Evolutionary conservation across 805 yeast species (phyloP), one percentile per base, ranked within the genome.

Genomic region (Candida odintsovae): DNA sequence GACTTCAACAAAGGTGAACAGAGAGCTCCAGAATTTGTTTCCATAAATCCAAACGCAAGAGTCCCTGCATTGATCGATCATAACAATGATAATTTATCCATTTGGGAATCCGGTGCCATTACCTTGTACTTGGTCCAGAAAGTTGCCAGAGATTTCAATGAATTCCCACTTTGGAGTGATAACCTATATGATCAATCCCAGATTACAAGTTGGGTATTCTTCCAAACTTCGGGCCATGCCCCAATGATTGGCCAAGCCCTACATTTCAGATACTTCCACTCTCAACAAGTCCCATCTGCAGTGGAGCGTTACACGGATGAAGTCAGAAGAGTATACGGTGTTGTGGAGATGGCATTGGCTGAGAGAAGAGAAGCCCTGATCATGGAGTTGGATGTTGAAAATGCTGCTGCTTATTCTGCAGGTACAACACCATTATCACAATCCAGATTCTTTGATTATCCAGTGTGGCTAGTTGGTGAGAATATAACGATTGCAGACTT

Each of bases 161-260:
- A 86, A 8, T 85, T 92, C 56, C 73, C 86, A 10, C 75, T 89
- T 45, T 92, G 95, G 89, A 81, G 95, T 4, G 82, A 79, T 44
- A 84, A 83, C 59, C 63, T 84, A 44, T 72, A 78, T 13, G 96
- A 88, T 53, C 96, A 89, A 68, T 75, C 90, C 3, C 92, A 85
- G 63, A 88, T 90, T 48, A 76, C 80, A 50, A 79, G 90, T 7
- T 90, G 97, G 97, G 72, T 92, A 35, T 90, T 88, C 61, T 90
- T 90, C 72, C 98, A 90, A 68, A 89, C 97, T 3, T 85, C 95
- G 5, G 97, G 98, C 7, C 97, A 90, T 63, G 96, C 97, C 0
- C 97, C 97, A n/a, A 90, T 90, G 96, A 86, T 90, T 57, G 97
- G 97, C 18, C 97, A 90, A 67, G 97, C 97, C 9, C 74, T 92